These are phyloP conservation scores for Knoxdaviesia capensis DNA, from an alignment of 2,329 filamentous ascomycete species.

Conservation along the genomic window DNA sequence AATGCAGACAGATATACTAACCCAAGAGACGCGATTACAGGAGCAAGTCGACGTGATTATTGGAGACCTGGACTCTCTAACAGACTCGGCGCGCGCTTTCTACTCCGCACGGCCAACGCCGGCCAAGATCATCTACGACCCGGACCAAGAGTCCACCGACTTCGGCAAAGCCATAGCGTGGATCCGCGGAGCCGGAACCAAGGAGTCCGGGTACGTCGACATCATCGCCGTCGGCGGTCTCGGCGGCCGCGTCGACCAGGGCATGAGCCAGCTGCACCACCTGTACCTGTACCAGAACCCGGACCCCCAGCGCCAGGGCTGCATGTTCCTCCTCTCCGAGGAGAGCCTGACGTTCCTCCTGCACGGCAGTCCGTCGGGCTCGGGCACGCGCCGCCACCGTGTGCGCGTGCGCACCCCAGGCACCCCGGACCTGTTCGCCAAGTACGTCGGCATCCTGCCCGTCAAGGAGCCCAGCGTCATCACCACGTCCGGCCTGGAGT, in stretches of 20 bases:
- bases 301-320: constrained; percentile 26
- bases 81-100: constrained; percentile 37
- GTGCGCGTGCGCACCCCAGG: constrained; percentile 38
- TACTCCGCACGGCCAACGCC: constrained; percentile 33
- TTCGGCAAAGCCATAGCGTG: constrained; percentile 64
- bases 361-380: constrained; percentile 12
- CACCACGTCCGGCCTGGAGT: constrained; percentile 63
- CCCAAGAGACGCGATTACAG: constrained; percentile 10
- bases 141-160: constrained; percentile 79
- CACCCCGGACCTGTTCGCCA: constrained; percentile 39
- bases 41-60: constrained; percentile 53
- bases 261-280: constrained; percentile 73
- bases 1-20: no score
- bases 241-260: constrained; percentile 83
- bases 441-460: constrained; percentile 73
- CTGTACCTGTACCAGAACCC: constrained; percentile 44
- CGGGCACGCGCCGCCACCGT: constrained; percentile 33
- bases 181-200: constrained; percentile 21
- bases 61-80: constrained; percentile 79
- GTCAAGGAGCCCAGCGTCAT: constrained; percentile 63
- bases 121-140: constrained; percentile 45
- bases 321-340: constrained; percentile 63
- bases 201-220: constrained; percentile 19
- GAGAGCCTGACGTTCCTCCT: constrained; percentile 69
- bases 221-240: constrained; percentile 73